A percentile compares a stretch with the other conserved stretches of the same genome.
phyloP scores from a whole-genome alignment of 176 grass and related monocot species.

The Otatea glauca region DNA sequence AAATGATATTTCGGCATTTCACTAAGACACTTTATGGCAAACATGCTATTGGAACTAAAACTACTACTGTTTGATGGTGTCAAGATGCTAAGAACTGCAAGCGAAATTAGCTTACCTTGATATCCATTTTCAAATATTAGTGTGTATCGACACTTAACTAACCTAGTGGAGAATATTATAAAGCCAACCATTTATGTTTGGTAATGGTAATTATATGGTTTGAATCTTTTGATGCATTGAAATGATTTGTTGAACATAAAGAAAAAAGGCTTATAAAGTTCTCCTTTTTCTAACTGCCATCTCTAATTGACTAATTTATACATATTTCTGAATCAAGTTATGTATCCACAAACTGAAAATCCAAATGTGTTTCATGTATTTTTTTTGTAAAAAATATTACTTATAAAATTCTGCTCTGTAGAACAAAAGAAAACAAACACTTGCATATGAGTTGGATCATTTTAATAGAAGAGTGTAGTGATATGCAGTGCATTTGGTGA shows the following conservation, averaged over 20 bases:
- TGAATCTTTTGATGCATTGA: neutral
- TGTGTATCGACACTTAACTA: neutral
- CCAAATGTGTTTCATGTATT: neutral
- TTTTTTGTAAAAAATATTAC: neutral
- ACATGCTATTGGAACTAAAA: constrained; percentile 25
- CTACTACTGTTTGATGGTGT: constrained; percentile 17
- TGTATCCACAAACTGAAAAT: constrained; percentile 20
- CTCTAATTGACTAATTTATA: constrained; percentile 17
- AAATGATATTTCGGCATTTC: neutral
- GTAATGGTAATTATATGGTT: constrained; percentile 1
- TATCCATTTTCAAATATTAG: constrained; percentile 3
- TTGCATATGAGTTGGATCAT: neutral
- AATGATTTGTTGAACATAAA: constrained; percentile 2
- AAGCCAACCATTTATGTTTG: neutral
- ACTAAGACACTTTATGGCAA: constrained; percentile 2
- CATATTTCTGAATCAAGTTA: constrained; percentile 14
- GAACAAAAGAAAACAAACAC: neutral
- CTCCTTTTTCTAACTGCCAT: neutral
- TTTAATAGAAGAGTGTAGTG: constrained; percentile 12
- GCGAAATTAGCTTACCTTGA: neutral
- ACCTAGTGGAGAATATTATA: neutral
- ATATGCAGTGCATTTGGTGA: constrained; percentile 21
- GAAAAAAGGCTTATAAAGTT: neutral
- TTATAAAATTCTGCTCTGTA: neutral
- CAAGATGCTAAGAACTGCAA: constrained; percentile 20